A percentile compares a stretch with the other conserved stretches of the same genome.
phyloP scores from a whole-genome alignment of 345 rosid species.

The Psidium guajava region DNA sequence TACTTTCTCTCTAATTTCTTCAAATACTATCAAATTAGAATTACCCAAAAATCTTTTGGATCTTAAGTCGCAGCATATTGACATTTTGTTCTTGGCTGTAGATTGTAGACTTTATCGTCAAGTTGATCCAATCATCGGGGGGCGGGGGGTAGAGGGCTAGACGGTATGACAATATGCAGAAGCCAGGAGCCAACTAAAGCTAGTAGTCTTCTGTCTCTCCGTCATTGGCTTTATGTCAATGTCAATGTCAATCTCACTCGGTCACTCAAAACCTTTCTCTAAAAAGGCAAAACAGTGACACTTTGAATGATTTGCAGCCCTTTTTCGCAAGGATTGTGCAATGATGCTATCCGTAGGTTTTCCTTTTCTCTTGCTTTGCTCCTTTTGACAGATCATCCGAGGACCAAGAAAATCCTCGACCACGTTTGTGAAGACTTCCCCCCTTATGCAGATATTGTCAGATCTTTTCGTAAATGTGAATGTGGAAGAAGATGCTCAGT shows the following conservation, averaged over 20 bases:
- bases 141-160: no score
- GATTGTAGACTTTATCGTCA: background rate
- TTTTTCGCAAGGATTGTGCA: background rate
- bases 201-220: background rate
- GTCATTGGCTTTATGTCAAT: background rate
- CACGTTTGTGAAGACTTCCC: background rate
- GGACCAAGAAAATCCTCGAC: background rate
- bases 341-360: slow-evolving; percentile 2
- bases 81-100: background rate
- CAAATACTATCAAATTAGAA: background rate
- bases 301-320: background rate
- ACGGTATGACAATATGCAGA: background rate
- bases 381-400: background rate
- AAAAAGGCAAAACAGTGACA: background rate
- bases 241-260: background rate
- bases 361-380: background rate
- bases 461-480: background rate
- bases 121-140: background rate
- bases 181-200: background rate
- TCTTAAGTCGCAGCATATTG: background rate
- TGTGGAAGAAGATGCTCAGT: background rate
- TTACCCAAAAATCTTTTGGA: background rate
- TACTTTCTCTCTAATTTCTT: no score
- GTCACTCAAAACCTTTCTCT: background rate
- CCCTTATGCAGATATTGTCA: background rate